These are phyloP conservation scores for Falciphora oryzae DNA, from an alignment of 2,329 filamentous ascomycete genomes.

Conservation along the genomic window DNA sequence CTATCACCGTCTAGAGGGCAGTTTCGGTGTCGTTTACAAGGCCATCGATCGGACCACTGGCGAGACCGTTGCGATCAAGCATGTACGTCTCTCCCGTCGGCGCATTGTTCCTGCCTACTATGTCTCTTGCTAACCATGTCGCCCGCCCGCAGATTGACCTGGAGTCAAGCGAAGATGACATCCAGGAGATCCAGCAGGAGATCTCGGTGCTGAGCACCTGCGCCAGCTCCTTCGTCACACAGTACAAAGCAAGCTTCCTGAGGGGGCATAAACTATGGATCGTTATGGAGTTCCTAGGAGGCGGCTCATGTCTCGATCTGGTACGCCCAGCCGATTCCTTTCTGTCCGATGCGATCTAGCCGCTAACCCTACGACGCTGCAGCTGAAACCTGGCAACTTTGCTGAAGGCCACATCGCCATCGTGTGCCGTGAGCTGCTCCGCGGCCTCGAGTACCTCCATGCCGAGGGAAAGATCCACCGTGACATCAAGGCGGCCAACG, in stretches of 20 bases:
- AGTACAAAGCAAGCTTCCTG: constrained; percentile 96
- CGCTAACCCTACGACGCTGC: constrained; percentile 34
- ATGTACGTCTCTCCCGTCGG: constrained; percentile 55
- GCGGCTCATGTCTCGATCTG: constrained; percentile 90
- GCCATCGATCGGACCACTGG: constrained; percentile 87
- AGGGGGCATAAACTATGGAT: constrained; percentile 97
- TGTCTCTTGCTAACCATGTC: background rate
- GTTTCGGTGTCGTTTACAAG: constrained; percentile 96
- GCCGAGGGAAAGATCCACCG: constrained; percentile 92
- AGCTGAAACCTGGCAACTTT: constrained; percentile 80
- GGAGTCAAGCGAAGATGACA: constrained; percentile 97
- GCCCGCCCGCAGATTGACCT: constrained; percentile 73
- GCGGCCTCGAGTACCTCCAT: constrained; percentile 89
- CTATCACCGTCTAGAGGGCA: constrained; percentile 49
- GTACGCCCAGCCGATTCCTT: background rate
- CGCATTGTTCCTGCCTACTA: background rate
- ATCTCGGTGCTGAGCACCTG: constrained; percentile 94
- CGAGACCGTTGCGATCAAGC: constrained; percentile 93
- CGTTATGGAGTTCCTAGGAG: constrained; percentile 96
- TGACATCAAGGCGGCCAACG: constrained; percentile 94
- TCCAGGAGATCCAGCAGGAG: constrained; percentile 96
- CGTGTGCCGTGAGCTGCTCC: constrained; percentile 83
- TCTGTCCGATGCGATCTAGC: constrained; percentile 18
- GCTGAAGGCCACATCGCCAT: constrained; percentile 88
- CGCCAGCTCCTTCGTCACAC: constrained; percentile 86